Percentiles rank a stretch among this genome's conserved stretches.
Conservation (phyloP, 2,329 filamentous ascomycete genomes). For the Cladophialophora chaetospira region DNA sequence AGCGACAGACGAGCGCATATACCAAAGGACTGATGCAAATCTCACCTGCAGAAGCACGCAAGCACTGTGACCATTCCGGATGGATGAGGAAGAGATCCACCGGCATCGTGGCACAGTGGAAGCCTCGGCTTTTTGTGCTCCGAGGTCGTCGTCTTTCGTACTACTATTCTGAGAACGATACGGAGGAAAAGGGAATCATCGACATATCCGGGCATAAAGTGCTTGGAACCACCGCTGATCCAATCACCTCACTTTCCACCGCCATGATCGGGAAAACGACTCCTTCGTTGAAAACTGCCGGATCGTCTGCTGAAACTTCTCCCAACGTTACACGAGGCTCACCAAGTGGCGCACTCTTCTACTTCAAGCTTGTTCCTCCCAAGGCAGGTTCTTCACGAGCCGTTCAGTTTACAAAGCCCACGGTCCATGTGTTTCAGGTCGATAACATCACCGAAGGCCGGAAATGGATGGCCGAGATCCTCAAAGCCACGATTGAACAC, state of each 20-base stretch:
- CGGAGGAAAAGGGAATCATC: constrained; percentile 90
- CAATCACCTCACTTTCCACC: constrained; percentile 85
- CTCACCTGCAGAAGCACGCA: constrained; percentile 77
- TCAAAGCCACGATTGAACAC: constrained; percentile 98
- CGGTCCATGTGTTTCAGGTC: constrained; percentile 95
- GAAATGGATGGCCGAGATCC: constrained; percentile 96
- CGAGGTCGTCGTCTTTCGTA: constrained; percentile 90
- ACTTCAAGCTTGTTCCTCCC: constrained; percentile 95
- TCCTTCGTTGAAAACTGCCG: constrained; percentile 40
- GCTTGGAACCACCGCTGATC: constrained; percentile 89
- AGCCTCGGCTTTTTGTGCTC: constrained; percentile 90
- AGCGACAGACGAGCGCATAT: constrained; percentile 95
- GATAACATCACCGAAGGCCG: constrained; percentile 85
- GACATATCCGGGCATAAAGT: constrained; percentile 98
- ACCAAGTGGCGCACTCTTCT: constrained; percentile 74
- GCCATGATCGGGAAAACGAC: constrained; percentile 70
- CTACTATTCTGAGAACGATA: constrained; percentile 92
- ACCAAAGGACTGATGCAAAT: constrained; percentile 82
- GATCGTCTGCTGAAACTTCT: constrained; percentile 37
- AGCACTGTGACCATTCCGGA: constrained; percentile 86
- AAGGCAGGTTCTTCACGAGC: constrained; percentile 83
- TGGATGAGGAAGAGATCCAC: constrained; percentile 99
- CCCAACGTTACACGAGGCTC: constrained; percentile 24
- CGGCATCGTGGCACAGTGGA: constrained; percentile 96
- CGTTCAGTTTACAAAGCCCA: constrained; percentile 96